Percentiles rank a stretch among this genome's conserved stretches.
Conservation (phyloP, 805 yeast genomes). For the Metschnikowia reukaufii region DNA sequence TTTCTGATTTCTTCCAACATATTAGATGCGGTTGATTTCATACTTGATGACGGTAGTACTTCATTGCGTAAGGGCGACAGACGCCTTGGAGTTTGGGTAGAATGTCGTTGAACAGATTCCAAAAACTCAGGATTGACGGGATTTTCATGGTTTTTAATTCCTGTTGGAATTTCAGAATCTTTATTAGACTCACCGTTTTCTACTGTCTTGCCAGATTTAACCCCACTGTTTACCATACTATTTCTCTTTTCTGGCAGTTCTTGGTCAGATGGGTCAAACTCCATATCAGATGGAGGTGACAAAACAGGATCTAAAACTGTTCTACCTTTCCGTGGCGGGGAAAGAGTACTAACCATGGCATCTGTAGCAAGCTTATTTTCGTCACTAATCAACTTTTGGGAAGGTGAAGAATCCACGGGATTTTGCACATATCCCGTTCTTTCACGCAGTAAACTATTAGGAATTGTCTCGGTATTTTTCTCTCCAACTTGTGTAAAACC, state of each 20-base stretch:
- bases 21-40: slow-evolving; percentile 7
- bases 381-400: slow-evolving; percentile 24
- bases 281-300: slow-evolving; percentile 16
- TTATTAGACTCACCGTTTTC: background rate
- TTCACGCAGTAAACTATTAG: background rate
- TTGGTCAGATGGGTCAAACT: slow-evolving; percentile 29
- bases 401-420: slow-evolving; percentile 8
- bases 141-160: background rate
- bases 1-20: slow-evolving; percentile 16
- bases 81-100: slow-evolving; percentile 12
- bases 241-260: slow-evolving; percentile 14
- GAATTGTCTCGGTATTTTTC: background rate
- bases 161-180: background rate
- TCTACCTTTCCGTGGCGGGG: slow-evolving; percentile 4
- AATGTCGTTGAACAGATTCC: too few relatives aligned
- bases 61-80: slow-evolving; percentile 19
- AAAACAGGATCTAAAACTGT: background rate
- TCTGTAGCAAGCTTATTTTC: slow-evolving; percentile 26
- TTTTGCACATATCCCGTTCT: background rate
- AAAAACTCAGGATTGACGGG: too few relatives aligned
- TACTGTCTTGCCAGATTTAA: background rate
- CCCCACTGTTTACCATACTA: background rate
- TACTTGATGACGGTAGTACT: slow-evolving; percentile 7
- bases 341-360: background rate
- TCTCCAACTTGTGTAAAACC: background rate